Conservation (phyloP, 441 rosid genomes). For the Jatropha multifida region DNA sequence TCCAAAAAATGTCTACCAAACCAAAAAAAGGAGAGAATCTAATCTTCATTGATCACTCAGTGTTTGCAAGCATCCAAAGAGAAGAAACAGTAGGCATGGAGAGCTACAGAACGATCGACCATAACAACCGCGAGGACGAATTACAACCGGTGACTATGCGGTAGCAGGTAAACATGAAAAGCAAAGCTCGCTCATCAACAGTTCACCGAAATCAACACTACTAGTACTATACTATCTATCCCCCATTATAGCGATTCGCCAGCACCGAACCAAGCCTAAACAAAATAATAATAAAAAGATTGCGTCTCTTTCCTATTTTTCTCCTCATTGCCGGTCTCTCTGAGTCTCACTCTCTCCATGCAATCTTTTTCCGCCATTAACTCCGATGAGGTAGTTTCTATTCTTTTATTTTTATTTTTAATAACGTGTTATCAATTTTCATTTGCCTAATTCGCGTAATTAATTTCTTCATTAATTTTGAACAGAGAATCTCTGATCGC, state of each 20-base stretch:
- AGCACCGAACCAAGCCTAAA: slow-evolving; percentile 2
- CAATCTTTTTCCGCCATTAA: neutral
- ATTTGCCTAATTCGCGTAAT: neutral
- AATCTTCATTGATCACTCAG: neutral
- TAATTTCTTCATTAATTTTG: neutral
- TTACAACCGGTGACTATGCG: slow-evolving; percentile 23
- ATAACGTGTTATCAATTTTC: neutral
- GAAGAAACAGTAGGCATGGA: neutral
- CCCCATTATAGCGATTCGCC: slow-evolving; percentile 18
- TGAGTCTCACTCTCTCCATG: neutral
- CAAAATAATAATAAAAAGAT: neutral
- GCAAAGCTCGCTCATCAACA: neutral
- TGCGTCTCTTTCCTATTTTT: slow-evolving; percentile 5
- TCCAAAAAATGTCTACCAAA: neutral
- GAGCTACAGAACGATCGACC: neutral
- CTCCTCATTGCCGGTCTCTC: neutral
- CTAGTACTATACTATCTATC: neutral
- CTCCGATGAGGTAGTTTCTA: slow-evolving; percentile 2
- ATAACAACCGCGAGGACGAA: neutral
- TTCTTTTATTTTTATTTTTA: neutral
- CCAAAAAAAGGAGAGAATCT: neutral
- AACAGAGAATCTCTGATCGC: slow-evolving; percentile 37
- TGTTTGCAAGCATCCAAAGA: slow-evolving; percentile 7
- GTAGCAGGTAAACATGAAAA: slow-evolving; percentile 24
- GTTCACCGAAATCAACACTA: neutral